Conservation (phyloP, 352 stramenopile genomes). For the Phytophthora tubulina region DNA sequence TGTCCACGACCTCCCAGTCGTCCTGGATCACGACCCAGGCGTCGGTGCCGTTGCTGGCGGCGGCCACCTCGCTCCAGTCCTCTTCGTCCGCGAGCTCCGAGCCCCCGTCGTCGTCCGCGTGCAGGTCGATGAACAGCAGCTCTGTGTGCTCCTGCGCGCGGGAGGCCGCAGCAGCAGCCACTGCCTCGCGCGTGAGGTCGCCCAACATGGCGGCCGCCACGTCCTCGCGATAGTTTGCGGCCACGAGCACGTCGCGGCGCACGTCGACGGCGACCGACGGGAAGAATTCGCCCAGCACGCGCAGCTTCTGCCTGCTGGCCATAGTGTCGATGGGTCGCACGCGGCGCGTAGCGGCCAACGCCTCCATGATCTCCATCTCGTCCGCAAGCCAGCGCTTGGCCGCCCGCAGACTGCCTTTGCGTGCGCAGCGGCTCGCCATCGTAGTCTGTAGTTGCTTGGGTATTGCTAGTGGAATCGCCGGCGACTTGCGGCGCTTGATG, state of each 20-base stretch:
- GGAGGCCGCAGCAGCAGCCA: not conserved
- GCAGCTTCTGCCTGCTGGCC: constrained; percentile 57
- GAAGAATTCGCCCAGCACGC: constrained; percentile 67
- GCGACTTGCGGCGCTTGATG: not conserved
- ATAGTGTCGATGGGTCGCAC: constrained; percentile 46
- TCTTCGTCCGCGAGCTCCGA: constrained; percentile 53
- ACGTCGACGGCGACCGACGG: constrained; percentile 56
- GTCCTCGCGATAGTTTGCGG: constrained; percentile 76
- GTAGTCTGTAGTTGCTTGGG: not conserved
- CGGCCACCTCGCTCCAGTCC: constrained; percentile 67
- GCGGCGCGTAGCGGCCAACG: constrained; percentile 31
- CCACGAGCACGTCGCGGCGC: constrained; percentile 66
- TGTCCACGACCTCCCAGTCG: constrained; percentile 81
- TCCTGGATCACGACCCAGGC: constrained; percentile 72
- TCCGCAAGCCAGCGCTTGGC: constrained; percentile 49
- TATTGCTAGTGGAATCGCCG: not conserved
- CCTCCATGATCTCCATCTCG: constrained; percentile 40
- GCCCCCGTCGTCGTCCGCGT: constrained; percentile 38
- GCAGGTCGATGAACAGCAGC: constrained; percentile 52
- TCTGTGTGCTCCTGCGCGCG: constrained; percentile 24
- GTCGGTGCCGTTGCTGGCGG: constrained; percentile 37
- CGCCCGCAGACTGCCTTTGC: constrained; percentile 42
- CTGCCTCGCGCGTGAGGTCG: constrained; percentile 52
- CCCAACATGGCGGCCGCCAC: constrained; percentile 67
- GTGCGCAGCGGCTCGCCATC: constrained; percentile 43